A percentile compares a stretch with the other conserved stretches of the same genome.
Conservation (phyloP, 768 basidiomycete genomes). For the Porpolomopsis calyptriformis region DNA sequence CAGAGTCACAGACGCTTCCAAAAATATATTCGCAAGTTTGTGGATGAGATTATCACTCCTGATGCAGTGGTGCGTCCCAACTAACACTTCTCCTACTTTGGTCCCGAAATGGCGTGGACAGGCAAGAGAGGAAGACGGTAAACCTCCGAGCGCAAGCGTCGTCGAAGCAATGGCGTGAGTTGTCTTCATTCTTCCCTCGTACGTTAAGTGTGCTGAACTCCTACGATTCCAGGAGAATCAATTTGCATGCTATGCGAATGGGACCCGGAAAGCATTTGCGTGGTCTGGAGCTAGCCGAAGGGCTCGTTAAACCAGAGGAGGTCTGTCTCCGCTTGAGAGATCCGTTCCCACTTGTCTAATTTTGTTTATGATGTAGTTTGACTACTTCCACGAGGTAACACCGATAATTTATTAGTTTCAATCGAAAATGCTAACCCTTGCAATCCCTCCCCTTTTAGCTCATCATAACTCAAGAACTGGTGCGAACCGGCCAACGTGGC, state of each 20-base stretch:
- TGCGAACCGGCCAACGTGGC: slow-evolving; percentile 58
- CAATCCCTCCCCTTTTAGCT: slow-evolving; percentile 32
- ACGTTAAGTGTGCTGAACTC: neutral
- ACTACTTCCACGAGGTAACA: slow-evolving; percentile 76
- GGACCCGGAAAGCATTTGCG: slow-evolving; percentile 81
- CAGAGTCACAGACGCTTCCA: slow-evolving; percentile 50
- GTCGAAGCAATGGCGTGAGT: slow-evolving; percentile 54
- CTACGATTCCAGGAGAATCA: slow-evolving; percentile 25
- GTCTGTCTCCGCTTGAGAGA: slow-evolving; percentile 16
- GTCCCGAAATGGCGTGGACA: slow-evolving; percentile 21
- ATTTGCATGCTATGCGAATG: slow-evolving; percentile 41
- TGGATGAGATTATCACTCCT: slow-evolving; percentile 52
- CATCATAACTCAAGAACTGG: slow-evolving; percentile 77
- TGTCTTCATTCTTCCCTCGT: neutral
- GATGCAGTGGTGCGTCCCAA: slow-evolving; percentile 25
- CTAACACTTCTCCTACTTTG: slow-evolving; percentile 13
- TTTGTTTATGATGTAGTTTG: slow-evolving; percentile 38
- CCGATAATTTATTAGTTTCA: neutral
- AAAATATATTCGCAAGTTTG: slow-evolving; percentile 48
- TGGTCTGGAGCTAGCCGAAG: slow-evolving; percentile 73
- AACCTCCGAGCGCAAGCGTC: slow-evolving; percentile 50
- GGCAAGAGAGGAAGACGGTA: slow-evolving; percentile 51
- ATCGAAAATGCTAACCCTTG: too few species aligned
- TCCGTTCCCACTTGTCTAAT: neutral
- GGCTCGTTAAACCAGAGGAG: slow-evolving; percentile 73